A percentile compares a stretch with the other conserved stretches of the same genome.
Conservation (phyloP, 2,329 filamentous ascomycete genomes). For the Harringtonia aguacate region DNA sequence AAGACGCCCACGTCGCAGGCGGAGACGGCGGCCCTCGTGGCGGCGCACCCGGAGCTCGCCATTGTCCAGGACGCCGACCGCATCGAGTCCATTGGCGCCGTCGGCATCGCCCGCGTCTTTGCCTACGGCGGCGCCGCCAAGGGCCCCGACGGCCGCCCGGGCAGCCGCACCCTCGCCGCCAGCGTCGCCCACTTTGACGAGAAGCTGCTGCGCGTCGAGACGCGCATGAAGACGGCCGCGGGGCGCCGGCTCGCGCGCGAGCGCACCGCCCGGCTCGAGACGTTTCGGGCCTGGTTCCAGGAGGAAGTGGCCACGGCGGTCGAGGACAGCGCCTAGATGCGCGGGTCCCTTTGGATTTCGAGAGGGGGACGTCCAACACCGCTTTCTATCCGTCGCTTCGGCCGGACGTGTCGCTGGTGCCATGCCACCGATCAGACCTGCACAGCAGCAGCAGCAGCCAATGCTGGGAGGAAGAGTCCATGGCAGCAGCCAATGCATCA, state of each 20-base stretch:
- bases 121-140: conserved; percentile 65
- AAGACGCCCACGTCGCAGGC: conserved; percentile 56
- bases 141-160: conserved; percentile 27
- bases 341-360: too few species aligned
- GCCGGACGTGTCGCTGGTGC: too few species aligned
- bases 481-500: too few species aligned
- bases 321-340: too few species aligned
- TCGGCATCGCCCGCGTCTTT: conserved; percentile 73
- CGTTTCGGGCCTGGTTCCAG: conserved; percentile 48
- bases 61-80: conserved; percentile 89
- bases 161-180: conserved; percentile 43
- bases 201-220: conserved; percentile 57
- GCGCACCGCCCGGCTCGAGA: conserved; percentile 39
- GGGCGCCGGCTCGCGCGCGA: conserved; percentile 42
- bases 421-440: too few species aligned
- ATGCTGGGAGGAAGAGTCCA: too few species aligned
- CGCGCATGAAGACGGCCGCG: conserved; percentile 52
- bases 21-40: conserved; percentile 50
- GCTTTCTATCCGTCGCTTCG: too few species aligned
- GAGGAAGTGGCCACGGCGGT: conserved; percentile 31
- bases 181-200: conserved; percentile 67
- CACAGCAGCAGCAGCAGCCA: too few species aligned
- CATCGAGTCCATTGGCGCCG: conserved; percentile 79
- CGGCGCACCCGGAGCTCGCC: conserved; percentile 59
- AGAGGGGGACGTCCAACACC: too few species aligned